Base-by-base conservation (phyloP, 495 filamentous ascomycete genomes). In the Letharia columbiana region DNA sequence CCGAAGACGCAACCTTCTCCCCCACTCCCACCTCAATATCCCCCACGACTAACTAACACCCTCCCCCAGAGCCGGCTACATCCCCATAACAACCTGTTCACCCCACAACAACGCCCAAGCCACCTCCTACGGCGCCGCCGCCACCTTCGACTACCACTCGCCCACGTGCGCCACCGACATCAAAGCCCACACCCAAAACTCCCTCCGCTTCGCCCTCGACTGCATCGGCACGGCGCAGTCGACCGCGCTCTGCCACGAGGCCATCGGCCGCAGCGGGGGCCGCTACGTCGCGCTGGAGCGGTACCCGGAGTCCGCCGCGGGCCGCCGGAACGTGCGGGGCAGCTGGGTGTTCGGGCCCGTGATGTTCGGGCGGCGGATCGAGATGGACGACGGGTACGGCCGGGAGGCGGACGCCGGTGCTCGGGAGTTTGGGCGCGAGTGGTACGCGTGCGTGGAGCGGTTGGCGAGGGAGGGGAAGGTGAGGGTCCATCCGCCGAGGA, bases 101-200 rank as follows among this genome's bases (percentile, higher is more conserved):
- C 79, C 80, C 0, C 72, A 69, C 18, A 87, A 87, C 72, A 82
- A 83, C 63, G 75, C 79, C 4, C 72, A 86, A 8, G 80, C 82
- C n/a, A 73, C 75, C 39, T 71, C 66, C 3, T 78, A 79, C 28
- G 86, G 86, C 9, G 84, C 84, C 0, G 75, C 76, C 44, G 68
- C 73, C 13, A 79, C 80, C 0, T 87, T 84, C 66, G 83, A 89
- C 73, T 88, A 87, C 71, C 71, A 75, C 9, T 71, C 72, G 0
- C 71, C 78, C 1, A 72, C 75, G 3, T 78, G 76, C 66, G 77
- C 77, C 0, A 68, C 75, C 3, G 75, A 82, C 28, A 84, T 84
- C 61, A 66, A 73, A 4, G 31, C 64, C 7, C 69, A 75, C 13
- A 80, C 78, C 7, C 71, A 72, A 45, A 76, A 76, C 59, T 33